Evolutionary conservation across 768 basidiomycete species (phyloP), one percentile per base, ranked within the genome.

Genomic region (Lentinus brumalis): DNA sequence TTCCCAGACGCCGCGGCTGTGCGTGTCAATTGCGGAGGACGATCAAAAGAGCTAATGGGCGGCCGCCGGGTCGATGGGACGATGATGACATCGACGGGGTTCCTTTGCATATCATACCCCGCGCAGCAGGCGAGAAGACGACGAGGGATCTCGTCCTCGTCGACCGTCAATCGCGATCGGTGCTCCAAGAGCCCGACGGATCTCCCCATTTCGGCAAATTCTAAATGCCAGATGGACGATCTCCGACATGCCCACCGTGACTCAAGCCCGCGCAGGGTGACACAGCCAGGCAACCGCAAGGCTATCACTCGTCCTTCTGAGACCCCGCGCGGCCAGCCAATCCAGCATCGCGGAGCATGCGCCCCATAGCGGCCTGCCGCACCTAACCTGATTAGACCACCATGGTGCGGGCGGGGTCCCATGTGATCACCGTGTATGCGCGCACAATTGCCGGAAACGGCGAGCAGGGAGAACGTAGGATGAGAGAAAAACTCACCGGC

Each of bases 401-500:
- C 35, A 41, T 46, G 42, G 44, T 57, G 60, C 55, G 56, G 35
- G 29, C 18, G 21, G 29, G 5, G 29, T 9, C 46, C 18, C 46
- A 49, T 26, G 29, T 49, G 46, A 31, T 41, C 29, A 35, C 50
- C 38, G 32, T 52, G 32, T n/a, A 18, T 38, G 59, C n/a, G 55
- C 53, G 54, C 58, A 21, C 40, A 14, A 29, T 30, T 46, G 31
- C 49, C 61, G 38, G 18, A 51, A 52, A 21, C 15, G 52, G 45
- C 12, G 29, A 32, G 31, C 50, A 35, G 32, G 57, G 56, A 7
- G 41, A 54, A 44, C 41, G 21, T 29, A 39, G 51, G 59, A 41
- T 52, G 18, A 29, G 18, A 40, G 11, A 11, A 11, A 11, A 16
- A 73, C 93, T 70, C 76, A 96, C 93, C 78, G 97, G 97, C 56